phyloP scores from a whole-genome alignment of 257 asterid genomes.

The Parsonsia alboflavescens region DNA sequence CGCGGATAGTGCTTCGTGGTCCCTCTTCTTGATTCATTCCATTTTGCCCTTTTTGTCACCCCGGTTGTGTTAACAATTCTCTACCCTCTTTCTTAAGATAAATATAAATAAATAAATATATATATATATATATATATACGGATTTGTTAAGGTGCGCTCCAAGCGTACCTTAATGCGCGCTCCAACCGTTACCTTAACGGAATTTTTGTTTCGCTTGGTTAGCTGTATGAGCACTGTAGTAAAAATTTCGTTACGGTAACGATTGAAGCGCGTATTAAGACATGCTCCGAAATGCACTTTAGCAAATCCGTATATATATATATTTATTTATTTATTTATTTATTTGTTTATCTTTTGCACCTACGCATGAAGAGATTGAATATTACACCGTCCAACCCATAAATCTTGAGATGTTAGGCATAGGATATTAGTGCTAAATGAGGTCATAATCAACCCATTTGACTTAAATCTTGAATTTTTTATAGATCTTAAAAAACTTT shows the following conservation, averaged over 20 bases:
- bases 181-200: too few relatives aligned
- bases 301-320: too few relatives aligned
- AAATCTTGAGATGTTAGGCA: constrained; percentile 9
- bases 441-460: constrained; percentile 16
- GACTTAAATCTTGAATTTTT: constrained; percentile 4
- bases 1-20: constrained; percentile 20
- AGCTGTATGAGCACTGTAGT: too few relatives aligned
- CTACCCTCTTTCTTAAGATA: neutral
- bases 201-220: too few relatives aligned
- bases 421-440: constrained; percentile 1
- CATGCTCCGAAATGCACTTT: too few relatives aligned
- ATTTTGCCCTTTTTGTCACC: neutral
- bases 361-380: neutral
- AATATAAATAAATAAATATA: too few relatives aligned
- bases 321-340: too few relatives aligned
- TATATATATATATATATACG: too few relatives aligned
- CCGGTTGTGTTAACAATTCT: neutral
- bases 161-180: too few relatives aligned
- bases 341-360: neutral
- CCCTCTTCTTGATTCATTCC: constrained; percentile 3
- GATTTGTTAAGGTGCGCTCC: too few relatives aligned
- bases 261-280: too few relatives aligned
- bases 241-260: too few relatives aligned
- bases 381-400: constrained; percentile 20
- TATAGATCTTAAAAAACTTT: neutral